Percentiles rank a stretch among this genome's conserved stretches.
phyloP scores from a whole-genome alignment of 1,284 basidiomycete genomes.

The Pseudozyma thailandica region DNA sequence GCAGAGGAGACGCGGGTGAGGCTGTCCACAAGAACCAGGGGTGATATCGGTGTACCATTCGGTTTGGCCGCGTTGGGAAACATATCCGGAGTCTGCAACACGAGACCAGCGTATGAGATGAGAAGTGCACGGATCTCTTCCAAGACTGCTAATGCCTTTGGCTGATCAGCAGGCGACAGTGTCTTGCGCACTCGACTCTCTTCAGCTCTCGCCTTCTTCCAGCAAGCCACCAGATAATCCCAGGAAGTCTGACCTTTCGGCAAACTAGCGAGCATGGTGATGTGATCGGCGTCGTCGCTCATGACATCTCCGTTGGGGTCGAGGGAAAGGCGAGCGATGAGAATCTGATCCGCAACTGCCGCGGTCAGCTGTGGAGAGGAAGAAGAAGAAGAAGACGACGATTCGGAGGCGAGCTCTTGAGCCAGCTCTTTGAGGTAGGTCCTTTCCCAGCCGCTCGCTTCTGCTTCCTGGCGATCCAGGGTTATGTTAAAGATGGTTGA shows the following conservation, averaged over 20 bases:
- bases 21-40: conserved; percentile 74
- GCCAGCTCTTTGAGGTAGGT: conserved; percentile 86
- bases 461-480: conserved; percentile 80
- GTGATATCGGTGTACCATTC: conserved; percentile 66
- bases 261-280: conserved; percentile 81
- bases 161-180: conserved; percentile 75
- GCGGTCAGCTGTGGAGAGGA: conserved; percentile 36
- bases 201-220: conserved; percentile 73
- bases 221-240: conserved; percentile 89
- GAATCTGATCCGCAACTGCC: conserved; percentile 77
- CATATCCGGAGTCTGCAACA: conserved; percentile 88
- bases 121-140: conserved; percentile 71
- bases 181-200: conserved; percentile 65
- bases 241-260: conserved; percentile 83
- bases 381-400: conserved; percentile 68
- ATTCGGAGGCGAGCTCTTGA: conserved; percentile 78
- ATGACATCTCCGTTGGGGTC: conserved; percentile 77
- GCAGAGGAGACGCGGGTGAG: conserved; percentile 54
- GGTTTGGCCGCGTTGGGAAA: conserved; percentile 74
- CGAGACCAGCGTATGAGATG: conserved; percentile 89
- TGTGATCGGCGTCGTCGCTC: conserved; percentile 85
- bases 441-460: conserved; percentile 76
- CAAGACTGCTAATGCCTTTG: conserved; percentile 69
- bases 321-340: conserved; percentile 87
- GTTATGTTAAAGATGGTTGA: conserved; percentile 80